phyloP scores from a whole-genome alignment of 208 protist species.

The Leishmania martiniquensis region DNA sequence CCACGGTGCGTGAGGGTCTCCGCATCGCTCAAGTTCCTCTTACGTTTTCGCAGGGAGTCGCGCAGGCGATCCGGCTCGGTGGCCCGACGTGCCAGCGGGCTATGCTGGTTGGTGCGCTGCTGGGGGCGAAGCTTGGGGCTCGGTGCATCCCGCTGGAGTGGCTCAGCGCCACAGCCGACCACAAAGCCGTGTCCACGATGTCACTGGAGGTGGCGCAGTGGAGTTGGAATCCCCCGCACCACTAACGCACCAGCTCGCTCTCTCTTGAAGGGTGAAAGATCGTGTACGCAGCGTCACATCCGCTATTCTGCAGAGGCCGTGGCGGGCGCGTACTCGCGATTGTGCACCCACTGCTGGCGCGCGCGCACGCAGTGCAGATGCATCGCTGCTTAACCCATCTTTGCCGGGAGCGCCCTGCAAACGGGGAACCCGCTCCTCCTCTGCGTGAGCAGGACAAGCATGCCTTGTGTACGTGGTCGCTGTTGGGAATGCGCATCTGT shows the following conservation, averaged over 20 bases:
- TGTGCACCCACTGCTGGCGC: not conserved
- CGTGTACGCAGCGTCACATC: not conserved
- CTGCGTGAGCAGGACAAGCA: not conserved
- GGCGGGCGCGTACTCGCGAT: not conserved
- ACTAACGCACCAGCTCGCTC: conserved; percentile 17
- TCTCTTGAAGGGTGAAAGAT: not conserved
- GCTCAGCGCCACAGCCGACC: conserved; percentile 73
- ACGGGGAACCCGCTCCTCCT: not conserved
- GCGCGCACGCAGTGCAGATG: not conserved
- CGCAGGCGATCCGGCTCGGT: conserved; percentile 56
- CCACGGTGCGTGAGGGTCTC: conserved; percentile 59
- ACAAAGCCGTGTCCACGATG: conserved; percentile 63
- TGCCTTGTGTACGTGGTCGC: not conserved
- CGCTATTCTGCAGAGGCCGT: too few relatives aligned
- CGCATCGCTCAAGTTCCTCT: conserved; percentile 48
- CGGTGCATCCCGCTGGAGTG: conserved; percentile 70
- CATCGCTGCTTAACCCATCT: not conserved
- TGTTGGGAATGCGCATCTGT: not conserved
- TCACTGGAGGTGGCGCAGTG: conserved; percentile 84
- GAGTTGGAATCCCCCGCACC: conserved; percentile 82
- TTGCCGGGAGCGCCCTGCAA: not conserved
- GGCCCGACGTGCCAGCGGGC: conserved; percentile 56
- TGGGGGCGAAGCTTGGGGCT: conserved; percentile 71
- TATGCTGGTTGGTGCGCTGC: conserved; percentile 81
- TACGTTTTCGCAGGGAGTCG: conserved; percentile 62